Evolutionary conservation across 805 yeast species (phyloP), one percentile per base, ranked within the genome.

Genomic region (Huiozyma sinensis): DNA sequence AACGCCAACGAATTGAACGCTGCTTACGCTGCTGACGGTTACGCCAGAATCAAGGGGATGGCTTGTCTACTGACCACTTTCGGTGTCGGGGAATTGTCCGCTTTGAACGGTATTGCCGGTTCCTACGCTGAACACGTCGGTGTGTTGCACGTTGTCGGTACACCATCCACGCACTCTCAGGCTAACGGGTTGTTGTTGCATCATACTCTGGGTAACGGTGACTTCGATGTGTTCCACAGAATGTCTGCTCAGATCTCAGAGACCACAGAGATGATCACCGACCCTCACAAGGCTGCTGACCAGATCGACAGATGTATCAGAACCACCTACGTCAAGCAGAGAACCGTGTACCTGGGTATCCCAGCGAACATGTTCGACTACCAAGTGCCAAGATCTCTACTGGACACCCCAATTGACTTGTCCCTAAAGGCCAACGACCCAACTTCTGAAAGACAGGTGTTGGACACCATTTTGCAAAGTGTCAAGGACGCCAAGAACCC

Each of bases 11-110:
- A 42, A 33, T 37, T 42, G 29, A 42, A 42, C 24, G 44, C 44
- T 7, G 12, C 40, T 37, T 42, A 42, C 29, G 37, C 38, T 27
- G 44, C 44, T 28, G 39, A 36, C 28, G 44, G 44, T 17, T 42
- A 42, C 13, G 40, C 44, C 9, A 36, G 44, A 42, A 30, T 42
- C 6, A 42, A 42, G 29, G 44, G 44, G 17, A 42, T 42, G 37
- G 30, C 37, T 8, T 42, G 44, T 42, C n/a, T 42, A 4, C 17
- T 42, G 17, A 42, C 44, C 33, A 42, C 44, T 28, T 42, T 32
- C 28, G 44, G 44, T 32, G 44, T 42, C 17, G 44, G 44, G 36
- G 44, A 42, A 42, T 37, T 42, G 38, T 42, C 44, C 13, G 44
- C 44, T 24, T 42, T 42, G 28, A 42, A 42, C 32, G 44, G 44